A percentile compares a stretch with the other conserved stretches of the same genome.
Conservation (phyloP, 2,329 filamentous ascomycete genomes). For the Incumbomyces delicatus region DNA sequence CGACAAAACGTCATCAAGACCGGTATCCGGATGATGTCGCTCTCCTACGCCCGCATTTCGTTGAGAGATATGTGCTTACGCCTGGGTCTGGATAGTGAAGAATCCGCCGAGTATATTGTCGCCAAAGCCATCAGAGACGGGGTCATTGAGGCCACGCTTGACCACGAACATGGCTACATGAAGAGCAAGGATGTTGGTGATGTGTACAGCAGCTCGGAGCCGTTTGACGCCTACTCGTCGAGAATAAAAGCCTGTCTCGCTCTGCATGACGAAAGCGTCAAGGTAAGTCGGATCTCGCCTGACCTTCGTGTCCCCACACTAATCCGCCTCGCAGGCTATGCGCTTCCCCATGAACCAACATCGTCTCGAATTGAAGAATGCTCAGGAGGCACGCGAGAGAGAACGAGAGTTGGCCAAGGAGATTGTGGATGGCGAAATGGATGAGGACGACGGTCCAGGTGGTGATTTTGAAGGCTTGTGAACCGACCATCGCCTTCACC, state of each 20-base stretch:
- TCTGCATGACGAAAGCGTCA: conserved; percentile 95
- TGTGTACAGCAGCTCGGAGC: conserved; percentile 90
- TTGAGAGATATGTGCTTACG: conserved; percentile 95
- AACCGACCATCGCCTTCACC: neutral
- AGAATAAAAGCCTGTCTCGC: conserved; percentile 85
- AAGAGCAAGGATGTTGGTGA: conserved; percentile 96
- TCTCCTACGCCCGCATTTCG: conserved; percentile 95
- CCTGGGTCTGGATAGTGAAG: conserved; percentile 84
- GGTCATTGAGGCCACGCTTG: conserved; percentile 88
- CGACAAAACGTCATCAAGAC: conserved; percentile 99
- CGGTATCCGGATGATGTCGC: conserved; percentile 96
- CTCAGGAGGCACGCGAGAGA: conserved; percentile 91
- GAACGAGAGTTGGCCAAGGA: conserved; percentile 97
- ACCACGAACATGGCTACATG: conserved; percentile 94
- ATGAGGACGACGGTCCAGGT: conserved; percentile 80
- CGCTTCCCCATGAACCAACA: conserved; percentile 99
- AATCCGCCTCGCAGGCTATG: conserved; percentile 60
- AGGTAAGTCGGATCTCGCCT: conserved; percentile 48
- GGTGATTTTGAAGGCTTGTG: conserved; percentile 96
- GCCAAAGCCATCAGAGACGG: conserved; percentile 97
- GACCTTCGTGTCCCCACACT: neutral
- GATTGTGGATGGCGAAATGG: conserved; percentile 93
- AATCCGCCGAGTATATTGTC: conserved; percentile 97
- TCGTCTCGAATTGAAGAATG: conserved; percentile 91
- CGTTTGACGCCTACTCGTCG: conserved; percentile 94